Conservation (phyloP, 225 moss, liverwort and hornwort genomes). For the Physcomitrellopsis africana region DNA sequence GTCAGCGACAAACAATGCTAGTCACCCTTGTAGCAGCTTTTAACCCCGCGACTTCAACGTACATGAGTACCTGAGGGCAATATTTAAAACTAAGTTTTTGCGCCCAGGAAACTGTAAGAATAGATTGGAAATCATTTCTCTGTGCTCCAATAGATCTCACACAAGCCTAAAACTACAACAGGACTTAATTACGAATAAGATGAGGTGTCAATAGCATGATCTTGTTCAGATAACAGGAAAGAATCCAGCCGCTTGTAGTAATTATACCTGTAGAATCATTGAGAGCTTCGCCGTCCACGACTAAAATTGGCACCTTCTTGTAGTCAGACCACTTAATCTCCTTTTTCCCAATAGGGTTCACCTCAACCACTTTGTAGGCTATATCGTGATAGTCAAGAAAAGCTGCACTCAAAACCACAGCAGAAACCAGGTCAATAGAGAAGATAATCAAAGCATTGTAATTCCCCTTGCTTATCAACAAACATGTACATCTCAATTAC, state of each 20-base stretch:
- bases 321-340: conserved; percentile 87
- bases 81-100: neutral
- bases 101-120: neutral
- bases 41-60: neutral
- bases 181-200: neutral
- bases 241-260: neutral
- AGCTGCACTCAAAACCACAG: conserved; percentile 40
- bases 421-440: conserved; percentile 11
- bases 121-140: no score
- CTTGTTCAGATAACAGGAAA: neutral
- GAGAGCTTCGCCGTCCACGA: conserved; percentile 73
- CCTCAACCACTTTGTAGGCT: conserved; percentile 76
- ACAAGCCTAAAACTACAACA: neutral
- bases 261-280: conserved; percentile 74
- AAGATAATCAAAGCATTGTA: neutral
- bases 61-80: neutral
- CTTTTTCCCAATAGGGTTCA: conserved; percentile 81
- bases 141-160: no score
- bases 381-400: conserved; percentile 85
- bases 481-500: neutral
- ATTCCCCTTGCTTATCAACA: neutral
- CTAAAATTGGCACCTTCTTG: conserved; percentile 68
- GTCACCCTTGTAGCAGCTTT: neutral
- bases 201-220: neutral
- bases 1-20: neutral